Percentiles rank a stretch among this genome's conserved stretches.
These are phyloP conservation scores for Hypomyces perniciosus DNA, from an alignment of 2,329 filamentous ascomycete genomes.

Conservation along the genomic window DNA sequence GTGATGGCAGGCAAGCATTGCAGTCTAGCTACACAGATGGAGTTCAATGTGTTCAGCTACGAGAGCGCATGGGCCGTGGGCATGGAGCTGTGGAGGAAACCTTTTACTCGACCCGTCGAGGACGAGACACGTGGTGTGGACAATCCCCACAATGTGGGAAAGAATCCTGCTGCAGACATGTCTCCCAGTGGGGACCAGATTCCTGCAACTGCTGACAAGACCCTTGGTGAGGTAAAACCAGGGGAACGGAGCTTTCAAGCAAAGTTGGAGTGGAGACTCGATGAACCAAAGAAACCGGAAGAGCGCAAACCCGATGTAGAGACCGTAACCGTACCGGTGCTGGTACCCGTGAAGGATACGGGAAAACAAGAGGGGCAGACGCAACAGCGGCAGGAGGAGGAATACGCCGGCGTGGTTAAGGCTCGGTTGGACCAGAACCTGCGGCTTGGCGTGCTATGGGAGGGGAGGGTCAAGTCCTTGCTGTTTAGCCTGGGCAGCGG, in stretches of 20 bases:
- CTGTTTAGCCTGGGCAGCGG: constrained; percentile 86
- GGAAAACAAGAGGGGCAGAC: constrained; percentile 11
- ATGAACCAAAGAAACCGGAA: constrained; percentile 36
- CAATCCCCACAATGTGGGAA: background rate
- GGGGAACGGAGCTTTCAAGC: constrained; percentile 41
- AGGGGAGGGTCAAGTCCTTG: constrained; percentile 85
- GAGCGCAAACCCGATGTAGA: constrained; percentile 8
- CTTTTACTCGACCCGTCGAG: constrained; percentile 33
- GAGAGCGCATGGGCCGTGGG: constrained; percentile 91
- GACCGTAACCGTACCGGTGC: constrained; percentile 4
- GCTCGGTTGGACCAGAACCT: constrained; percentile 83
- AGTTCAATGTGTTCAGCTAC: constrained; percentile 98
- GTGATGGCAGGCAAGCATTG: constrained; percentile 79
- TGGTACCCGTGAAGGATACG: constrained; percentile 15
- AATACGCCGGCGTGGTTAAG: constrained; percentile 82
- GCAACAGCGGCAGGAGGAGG: constrained; percentile 42
- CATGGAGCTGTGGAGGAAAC: constrained; percentile 83
- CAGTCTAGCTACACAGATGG: constrained; percentile 82
- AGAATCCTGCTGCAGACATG: background rate
- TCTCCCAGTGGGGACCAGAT: background rate
- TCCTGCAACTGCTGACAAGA: background rate
- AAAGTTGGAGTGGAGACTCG: constrained; percentile 46
- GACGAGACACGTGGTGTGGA: constrained; percentile 16
- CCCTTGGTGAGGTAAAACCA: background rate
- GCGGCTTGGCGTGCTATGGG: constrained; percentile 83